phyloP scores from a whole-genome alignment of 2,329 filamentous ascomycete species.

The Cytospora paraplurivora region DNA sequence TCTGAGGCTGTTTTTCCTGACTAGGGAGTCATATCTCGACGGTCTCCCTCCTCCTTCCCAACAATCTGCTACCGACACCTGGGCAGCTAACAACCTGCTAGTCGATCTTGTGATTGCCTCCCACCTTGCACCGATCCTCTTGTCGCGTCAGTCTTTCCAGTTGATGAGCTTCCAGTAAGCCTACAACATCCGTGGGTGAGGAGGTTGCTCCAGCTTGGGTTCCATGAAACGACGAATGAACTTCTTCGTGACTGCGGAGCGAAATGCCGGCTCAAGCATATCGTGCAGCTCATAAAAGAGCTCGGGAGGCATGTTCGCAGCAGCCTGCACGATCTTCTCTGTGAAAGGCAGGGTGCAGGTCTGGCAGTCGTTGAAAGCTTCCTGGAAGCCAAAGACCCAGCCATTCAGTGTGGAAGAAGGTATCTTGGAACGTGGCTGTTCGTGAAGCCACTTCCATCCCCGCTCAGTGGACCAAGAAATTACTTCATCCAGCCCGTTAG shows the following conservation, averaged over 20 bases:
- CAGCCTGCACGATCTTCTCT: constrained; percentile 28
- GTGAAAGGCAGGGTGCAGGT: constrained; percentile 30
- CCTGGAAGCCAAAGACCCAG: not conserved
- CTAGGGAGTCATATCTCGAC: not conserved
- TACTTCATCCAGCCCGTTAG: no score
- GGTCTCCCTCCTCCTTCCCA: not conserved
- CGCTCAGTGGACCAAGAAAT: no score
- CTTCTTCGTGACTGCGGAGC: not conserved
- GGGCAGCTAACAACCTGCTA: not conserved
- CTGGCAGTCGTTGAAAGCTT: constrained; percentile 29
- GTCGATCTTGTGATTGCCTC: not conserved
- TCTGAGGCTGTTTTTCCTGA: not conserved
- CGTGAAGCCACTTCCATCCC: no score
- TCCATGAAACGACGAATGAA: not conserved
- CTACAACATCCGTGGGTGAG: not conserved
- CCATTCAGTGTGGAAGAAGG: not conserved
- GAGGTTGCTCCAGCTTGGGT: not conserved
- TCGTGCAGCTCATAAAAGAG: constrained; percentile 29
- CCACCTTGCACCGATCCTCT: not conserved
- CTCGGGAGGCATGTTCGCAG: constrained; percentile 31
- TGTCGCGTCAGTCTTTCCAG: not conserved
- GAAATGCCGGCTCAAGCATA: constrained; percentile 31
- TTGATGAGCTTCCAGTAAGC: not conserved
- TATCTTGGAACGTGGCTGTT: no score
- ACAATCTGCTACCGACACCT: not conserved